Evolutionary conservation across 1,139 yeast genomes (phyloP), one percentile per base, ranked within the genome.

Genomic region (Kurtzmaniella quercitrusa): DNA sequence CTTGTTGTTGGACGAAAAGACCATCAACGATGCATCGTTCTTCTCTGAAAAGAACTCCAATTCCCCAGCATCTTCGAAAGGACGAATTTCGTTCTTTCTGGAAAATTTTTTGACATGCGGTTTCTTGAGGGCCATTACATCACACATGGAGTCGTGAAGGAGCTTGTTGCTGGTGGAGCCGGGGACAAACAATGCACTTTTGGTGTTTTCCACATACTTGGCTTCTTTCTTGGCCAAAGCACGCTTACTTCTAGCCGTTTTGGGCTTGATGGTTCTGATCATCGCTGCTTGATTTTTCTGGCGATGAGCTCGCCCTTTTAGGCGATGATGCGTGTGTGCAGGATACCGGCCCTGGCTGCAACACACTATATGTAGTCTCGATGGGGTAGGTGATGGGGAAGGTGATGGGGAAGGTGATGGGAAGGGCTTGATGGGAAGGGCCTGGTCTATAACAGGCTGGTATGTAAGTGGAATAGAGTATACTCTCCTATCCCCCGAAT

Each of bases 201-300:
- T 94, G 51, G 86, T 82, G 64, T 93, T 91, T 63, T 93, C 99
- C 12, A 85, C 85, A 43, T 89, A 66, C 68, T 90, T 93, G 46
- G 98, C 82, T 58, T 89, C 96, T 55, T 81, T 84, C 58, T 86
- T 85, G 49, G 91, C 96, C 54, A 91, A 64, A 12, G 96, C 98
- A 64, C 99, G 82, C 72, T 94, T 94, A 45, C 97, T 81, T 61
- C 98, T 89, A 46, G 97, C 97, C 60, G 85, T 93, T 69, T 90
- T 91, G 40, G 99, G 98, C 53, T 73, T 73, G 38, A 36, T 36
- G 3, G 38, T 36, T 36, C 38, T 36, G 24, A 36, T 36, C 38
- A 36, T 36, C 21, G 19, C 38, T 31, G 23, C 9, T 6, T 31
- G 9, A 31, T 31, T 31, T 31, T 31, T 31, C 17, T 14, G 16